Conservation (phyloP, 805 yeast species). For the Starmerella riodocensis region DNA sequence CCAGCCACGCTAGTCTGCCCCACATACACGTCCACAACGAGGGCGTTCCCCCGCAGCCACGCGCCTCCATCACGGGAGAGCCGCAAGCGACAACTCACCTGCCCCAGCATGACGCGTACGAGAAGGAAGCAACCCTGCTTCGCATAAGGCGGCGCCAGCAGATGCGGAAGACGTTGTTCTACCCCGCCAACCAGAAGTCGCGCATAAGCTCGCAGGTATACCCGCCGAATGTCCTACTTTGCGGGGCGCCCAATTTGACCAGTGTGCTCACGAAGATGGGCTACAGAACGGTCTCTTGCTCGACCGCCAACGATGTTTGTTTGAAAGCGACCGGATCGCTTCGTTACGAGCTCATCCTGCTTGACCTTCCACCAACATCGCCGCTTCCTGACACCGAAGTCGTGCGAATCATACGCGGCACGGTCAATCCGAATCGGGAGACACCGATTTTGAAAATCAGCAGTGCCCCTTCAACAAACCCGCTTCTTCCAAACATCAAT, state of each 20-base stretch:
- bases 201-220: slow-evolving; percentile 3
- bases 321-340: slow-evolving; percentile 47
- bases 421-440: slow-evolving; percentile 60
- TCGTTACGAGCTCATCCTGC: slow-evolving; percentile 69
- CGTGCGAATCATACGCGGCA: slow-evolving; percentile 45
- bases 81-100: background rate
- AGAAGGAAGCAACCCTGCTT: slow-evolving; percentile 15
- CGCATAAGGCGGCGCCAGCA: slow-evolving; percentile 19
- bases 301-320: slow-evolving; percentile 58
- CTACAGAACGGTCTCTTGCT: slow-evolving; percentile 65
- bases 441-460: slow-evolving; percentile 71
- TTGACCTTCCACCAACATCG: slow-evolving; percentile 29
- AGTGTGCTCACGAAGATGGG: slow-evolving; percentile 54
- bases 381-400: slow-evolving; percentile 13
- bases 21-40: background rate
- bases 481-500: slow-evolving; percentile 40
- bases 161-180: slow-evolving; percentile 13
- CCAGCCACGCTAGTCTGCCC: background rate
- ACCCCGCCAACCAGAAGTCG: background rate
- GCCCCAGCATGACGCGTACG: slow-evolving; percentile 8
- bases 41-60: background rate
- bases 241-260: slow-evolving; percentile 61
- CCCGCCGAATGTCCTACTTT: slow-evolving; percentile 44
- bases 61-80: background rate
- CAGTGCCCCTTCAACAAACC: slow-evolving; percentile 29